These are phyloP conservation scores for Erythrophleum fordii DNA, from an alignment of 306 rosid genomes.

Conservation along the genomic window DNA sequence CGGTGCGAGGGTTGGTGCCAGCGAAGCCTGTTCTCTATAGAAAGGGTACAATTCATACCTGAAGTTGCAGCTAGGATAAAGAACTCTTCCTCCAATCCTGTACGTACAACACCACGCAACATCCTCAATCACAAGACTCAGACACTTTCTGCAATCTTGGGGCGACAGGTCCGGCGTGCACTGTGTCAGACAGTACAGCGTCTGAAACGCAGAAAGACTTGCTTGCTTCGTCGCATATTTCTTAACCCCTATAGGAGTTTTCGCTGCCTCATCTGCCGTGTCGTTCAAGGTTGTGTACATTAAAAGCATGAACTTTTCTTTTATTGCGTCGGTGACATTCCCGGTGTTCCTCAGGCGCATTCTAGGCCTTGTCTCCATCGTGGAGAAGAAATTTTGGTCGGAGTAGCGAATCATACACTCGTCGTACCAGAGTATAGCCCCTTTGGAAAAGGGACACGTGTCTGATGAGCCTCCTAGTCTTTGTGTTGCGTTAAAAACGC, in stretches of 20 bases:
- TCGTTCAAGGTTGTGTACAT: slow-evolving; percentile 15
- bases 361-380: slow-evolving; percentile 33
- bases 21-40: not conserved
- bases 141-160: slow-evolving; percentile 33
- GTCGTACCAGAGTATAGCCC: slow-evolving; percentile 40
- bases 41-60: slow-evolving; percentile 45
- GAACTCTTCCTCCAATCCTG: slow-evolving; percentile 38
- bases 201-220: slow-evolving; percentile 27
- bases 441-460: slow-evolving; percentile 22
- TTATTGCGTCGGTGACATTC: not conserved
- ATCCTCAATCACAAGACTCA: slow-evolving; percentile 24
- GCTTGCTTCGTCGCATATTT: slow-evolving; percentile 32
- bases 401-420: slow-evolving; percentile 42
- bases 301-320: slow-evolving; percentile 22
- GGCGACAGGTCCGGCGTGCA: slow-evolving; percentile 38
- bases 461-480: not conserved
- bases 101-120: slow-evolving; percentile 39
- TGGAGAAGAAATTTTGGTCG: slow-evolving; percentile 32
- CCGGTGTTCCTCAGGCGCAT: slow-evolving; percentile 30
- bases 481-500: slow-evolving; percentile 34
- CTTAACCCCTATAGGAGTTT: slow-evolving; percentile 5
- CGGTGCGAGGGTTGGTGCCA: not conserved
- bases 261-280: slow-evolving; percentile 34
- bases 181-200: slow-evolving; percentile 40
- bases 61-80: slow-evolving; percentile 41